Conservation (phyloP, 805 yeast species). For the Yarrowia deformans region DNA sequence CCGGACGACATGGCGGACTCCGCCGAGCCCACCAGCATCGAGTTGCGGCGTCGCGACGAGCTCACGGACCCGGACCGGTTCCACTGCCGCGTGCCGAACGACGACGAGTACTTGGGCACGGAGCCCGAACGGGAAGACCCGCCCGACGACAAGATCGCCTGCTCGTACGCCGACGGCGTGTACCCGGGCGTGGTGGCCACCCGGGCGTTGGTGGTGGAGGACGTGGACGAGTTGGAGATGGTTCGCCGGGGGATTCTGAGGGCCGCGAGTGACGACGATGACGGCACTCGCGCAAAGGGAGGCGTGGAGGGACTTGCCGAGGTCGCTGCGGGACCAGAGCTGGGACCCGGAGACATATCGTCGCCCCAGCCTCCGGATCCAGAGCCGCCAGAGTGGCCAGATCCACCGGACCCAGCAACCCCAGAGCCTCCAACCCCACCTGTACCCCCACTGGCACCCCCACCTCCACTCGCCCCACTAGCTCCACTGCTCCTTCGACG, state of each 20-base stretch:
- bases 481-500: constrained; percentile 18
- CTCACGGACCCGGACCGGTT: constrained; percentile 44
- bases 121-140: constrained; percentile 47
- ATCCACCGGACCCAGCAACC: background rate
- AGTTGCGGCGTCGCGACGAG: constrained; percentile 67
- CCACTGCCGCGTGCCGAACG: constrained; percentile 52
- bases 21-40: constrained; percentile 50
- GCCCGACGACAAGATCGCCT: constrained; percentile 45
- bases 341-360: constrained; percentile 9
- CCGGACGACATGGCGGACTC: constrained; percentile 44
- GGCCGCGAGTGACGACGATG: constrained; percentile 55
- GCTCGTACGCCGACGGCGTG: constrained; percentile 44
- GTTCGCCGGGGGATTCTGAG: constrained; percentile 51
- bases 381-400: background rate
- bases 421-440: background rate
- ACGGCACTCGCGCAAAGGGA: constrained; percentile 54
- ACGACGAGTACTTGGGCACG: constrained; percentile 44
- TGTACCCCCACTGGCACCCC: no score
- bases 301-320: constrained; percentile 45
- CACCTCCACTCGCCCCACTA: background rate
- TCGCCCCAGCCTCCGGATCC: constrained; percentile 4
- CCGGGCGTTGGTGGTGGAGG: constrained; percentile 40
- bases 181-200: constrained; percentile 22
- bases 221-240: constrained; percentile 43
- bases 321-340: constrained; percentile 1